Conservation (phyloP, 1,284 basidiomycete genomes). For the Coniophora puteana region DNA sequence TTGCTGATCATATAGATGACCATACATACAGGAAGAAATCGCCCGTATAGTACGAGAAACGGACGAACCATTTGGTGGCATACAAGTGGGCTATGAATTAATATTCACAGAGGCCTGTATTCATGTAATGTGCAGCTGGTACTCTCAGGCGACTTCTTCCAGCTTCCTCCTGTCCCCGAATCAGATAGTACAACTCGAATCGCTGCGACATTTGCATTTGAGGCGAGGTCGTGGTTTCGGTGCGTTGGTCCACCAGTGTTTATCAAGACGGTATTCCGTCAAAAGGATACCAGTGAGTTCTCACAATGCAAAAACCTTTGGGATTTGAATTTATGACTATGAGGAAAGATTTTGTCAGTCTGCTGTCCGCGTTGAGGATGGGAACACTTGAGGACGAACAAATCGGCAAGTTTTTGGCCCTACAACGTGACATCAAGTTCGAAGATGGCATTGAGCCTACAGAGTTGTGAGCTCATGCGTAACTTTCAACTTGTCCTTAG, state of each 20-base stretch:
- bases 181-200: constrained; percentile 16
- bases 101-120: background rate
- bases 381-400: constrained; percentile 39
- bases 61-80: constrained; percentile 62
- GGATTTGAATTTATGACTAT: too few relatives aligned
- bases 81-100: constrained; percentile 42
- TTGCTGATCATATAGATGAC: background rate
- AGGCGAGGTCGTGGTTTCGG: constrained; percentile 53
- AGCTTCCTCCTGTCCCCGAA: constrained; percentile 65
- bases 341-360: constrained; percentile 67
- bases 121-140: constrained; percentile 41
- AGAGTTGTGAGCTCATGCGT: constrained; percentile 46
- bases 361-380: constrained; percentile 72
- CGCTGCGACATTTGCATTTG: constrained; percentile 50
- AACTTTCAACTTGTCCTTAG: too few relatives aligned
- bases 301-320: background rate
- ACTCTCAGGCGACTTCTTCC: constrained; percentile 71
- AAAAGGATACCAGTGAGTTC: constrained; percentile 32
- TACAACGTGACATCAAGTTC: constrained; percentile 43
- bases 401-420: constrained; percentile 36
- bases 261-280: constrained; percentile 35
- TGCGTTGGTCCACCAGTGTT: constrained; percentile 32
- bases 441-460: constrained; percentile 59
- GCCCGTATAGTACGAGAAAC: constrained; percentile 46
- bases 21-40: constrained; percentile 22